Conservation (phyloP, 2,329 filamentous ascomycete genomes). For the Zymoseptoria crescenta region DNA sequence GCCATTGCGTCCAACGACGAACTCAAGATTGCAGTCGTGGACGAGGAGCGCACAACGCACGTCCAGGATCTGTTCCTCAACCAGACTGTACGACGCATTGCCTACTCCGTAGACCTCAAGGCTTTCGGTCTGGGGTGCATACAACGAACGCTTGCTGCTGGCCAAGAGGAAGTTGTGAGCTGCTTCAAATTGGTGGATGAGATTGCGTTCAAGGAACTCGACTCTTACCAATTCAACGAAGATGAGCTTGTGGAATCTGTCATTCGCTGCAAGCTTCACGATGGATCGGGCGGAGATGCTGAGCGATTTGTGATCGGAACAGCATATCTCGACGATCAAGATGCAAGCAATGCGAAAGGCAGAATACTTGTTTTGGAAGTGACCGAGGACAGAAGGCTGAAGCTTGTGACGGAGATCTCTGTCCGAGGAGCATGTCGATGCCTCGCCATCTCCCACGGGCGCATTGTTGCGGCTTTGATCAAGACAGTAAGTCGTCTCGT, state of each 20-base stretch:
- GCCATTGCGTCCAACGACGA: conserved; percentile 64
- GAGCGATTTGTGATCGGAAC: conserved; percentile 92
- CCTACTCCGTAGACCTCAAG: conserved; percentile 71
- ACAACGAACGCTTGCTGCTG: conserved; percentile 60
- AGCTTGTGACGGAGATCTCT: conserved; percentile 59
- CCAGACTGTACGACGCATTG: conserved; percentile 77
- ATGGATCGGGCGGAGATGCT: conserved; percentile 46
- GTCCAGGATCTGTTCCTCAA: conserved; percentile 70
- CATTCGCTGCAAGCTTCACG: conserved; percentile 65
- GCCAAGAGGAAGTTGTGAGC: conserved; percentile 68
- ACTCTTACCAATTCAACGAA: conserved; percentile 56
- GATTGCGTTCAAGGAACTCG: conserved; percentile 72
- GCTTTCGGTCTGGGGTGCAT: conserved; percentile 85
- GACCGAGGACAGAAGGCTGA: conserved; percentile 64
- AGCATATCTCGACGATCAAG: conserved; percentile 59
- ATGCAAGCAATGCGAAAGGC: conserved; percentile 52
- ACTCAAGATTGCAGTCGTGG: conserved; percentile 72
- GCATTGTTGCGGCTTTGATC: conserved; percentile 77
- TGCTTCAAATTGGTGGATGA: conserved; percentile 89
- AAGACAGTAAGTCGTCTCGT: conserved; percentile 59
- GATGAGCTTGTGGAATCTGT: conserved; percentile 80
- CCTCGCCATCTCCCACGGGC: conserved; percentile 64
- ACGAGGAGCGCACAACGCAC: conserved; percentile 79
- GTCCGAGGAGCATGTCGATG: conserved; percentile 76
- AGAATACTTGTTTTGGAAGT: conserved; percentile 81